Evolutionary conservation across 2,329 filamentous ascomycete species (phyloP).

Genomic region (Rugonectria rugulosa): DNA sequence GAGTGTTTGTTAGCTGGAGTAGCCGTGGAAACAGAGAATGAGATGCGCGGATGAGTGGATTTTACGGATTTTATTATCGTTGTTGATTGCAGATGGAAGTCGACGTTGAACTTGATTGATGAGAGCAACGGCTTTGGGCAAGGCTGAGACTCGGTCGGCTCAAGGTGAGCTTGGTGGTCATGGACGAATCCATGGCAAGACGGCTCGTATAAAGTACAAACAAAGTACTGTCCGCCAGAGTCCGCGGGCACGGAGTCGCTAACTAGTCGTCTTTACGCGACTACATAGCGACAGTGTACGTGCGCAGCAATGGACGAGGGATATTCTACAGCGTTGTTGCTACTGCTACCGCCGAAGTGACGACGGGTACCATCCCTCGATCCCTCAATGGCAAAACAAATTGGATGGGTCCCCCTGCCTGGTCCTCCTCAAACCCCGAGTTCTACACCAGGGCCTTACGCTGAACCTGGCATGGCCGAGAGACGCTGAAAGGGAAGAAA

Average conservation of each 20-base stretch:
- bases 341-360: conserved; percentile 13
- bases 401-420: conserved; percentile 7
- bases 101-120: neutral
- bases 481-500: neutral
- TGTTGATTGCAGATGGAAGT: conserved; percentile 1
- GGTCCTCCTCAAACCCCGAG: too few species aligned
- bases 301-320: conserved; percentile 11
- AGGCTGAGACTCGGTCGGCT: conserved; percentile 1
- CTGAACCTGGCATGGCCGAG: neutral
- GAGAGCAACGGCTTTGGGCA: neutral
- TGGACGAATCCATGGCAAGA: too few species aligned
- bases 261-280: too few species aligned
- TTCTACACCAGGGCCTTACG: too few species aligned
- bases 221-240: too few species aligned
- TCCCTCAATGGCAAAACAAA: conserved; percentile 12
- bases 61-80: conserved; percentile 10
- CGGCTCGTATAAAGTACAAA: too few species aligned
- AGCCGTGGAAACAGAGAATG: conserved; percentile 10
- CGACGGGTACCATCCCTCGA: neutral
- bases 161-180: too few species aligned
- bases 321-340: conserved; percentile 19
- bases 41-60: conserved; percentile 13
- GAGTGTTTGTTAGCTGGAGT: conserved; percentile 16
- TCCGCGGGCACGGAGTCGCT: too few species aligned
- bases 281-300: neutral